Percentiles rank a stretch among this genome's conserved stretches.
These are phyloP conservation scores for Leishmania major DNA, from an alignment of 208 protist genomes.

Conservation along the genomic window DNA sequence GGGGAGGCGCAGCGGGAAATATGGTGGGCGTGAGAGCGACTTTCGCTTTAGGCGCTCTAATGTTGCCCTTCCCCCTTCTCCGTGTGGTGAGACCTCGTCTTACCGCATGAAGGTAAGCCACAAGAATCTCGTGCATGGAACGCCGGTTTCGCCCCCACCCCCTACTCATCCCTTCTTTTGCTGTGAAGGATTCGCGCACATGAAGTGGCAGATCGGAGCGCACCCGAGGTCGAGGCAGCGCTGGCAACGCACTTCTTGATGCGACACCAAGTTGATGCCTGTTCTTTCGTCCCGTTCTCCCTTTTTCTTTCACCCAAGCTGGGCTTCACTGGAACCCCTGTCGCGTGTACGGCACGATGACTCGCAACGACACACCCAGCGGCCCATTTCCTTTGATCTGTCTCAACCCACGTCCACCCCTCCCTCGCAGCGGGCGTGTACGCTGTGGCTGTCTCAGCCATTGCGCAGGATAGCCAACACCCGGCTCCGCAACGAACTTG, in stretches of 20 bases:
- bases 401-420: no score
- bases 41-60: conserved; percentile 8
- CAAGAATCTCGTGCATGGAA: not conserved
- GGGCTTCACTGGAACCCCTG: not conserved
- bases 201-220: not conserved
- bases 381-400: not conserved
- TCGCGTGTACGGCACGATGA: not conserved
- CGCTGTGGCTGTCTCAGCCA: not conserved
- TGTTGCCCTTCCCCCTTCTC: not conserved
- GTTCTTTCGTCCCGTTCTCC: not conserved
- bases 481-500: not conserved
- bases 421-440: not conserved
- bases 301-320: not conserved
- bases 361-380: not conserved
- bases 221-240: not conserved
- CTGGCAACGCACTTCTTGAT: not conserved
- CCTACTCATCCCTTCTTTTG: not conserved
- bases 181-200: not conserved
- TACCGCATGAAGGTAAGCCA: not conserved
- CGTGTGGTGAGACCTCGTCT: not conserved
- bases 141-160: not conserved
- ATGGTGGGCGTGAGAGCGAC: not conserved
- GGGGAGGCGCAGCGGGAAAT: not conserved
- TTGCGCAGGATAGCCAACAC: not conserved
- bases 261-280: not conserved